Percentiles rank a stretch among this genome's conserved stretches.
Evolutionary conservation across 306 rosid genomes (phyloP).

Genomic region (Vigna unguiculata): DNA sequence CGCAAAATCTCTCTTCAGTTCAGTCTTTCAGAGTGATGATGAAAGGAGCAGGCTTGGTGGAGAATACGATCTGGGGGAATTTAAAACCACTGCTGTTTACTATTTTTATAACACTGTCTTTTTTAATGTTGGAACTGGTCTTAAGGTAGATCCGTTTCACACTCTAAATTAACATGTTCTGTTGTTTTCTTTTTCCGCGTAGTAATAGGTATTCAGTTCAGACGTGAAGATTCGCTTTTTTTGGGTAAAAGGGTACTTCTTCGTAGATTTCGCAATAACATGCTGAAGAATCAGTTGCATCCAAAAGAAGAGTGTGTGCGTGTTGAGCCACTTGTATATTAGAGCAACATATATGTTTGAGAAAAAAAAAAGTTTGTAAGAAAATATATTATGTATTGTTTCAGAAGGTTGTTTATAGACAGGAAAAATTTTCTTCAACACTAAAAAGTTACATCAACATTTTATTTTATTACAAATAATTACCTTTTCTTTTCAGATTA

Average conservation of each 20-base stretch:
- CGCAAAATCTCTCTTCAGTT: background rate
- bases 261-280: too few species aligned
- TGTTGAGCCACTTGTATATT: background rate
- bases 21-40: background rate
- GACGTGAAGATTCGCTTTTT: background rate
- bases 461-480: too few species aligned
- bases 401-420: background rate
- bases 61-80: background rate
- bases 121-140: slow-evolving; percentile 40
- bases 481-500: too few species aligned
- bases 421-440: too few species aligned
- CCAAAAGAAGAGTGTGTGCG: background rate
- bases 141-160: slow-evolving; percentile 7
- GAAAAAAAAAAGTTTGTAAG: background rate
- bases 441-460: too few species aligned
- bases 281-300: background rate
- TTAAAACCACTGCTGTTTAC: slow-evolving; percentile 19
- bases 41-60: background rate
- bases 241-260: background rate
- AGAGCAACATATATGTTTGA: background rate
- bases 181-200: background rate
- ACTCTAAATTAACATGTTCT: background rate
- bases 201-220: background rate
- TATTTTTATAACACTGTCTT: slow-evolving; percentile 26
- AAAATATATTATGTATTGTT: background rate